Base-by-base conservation (phyloP, 805 yeast genomes). In the Kodamaea leandrae region DNA sequence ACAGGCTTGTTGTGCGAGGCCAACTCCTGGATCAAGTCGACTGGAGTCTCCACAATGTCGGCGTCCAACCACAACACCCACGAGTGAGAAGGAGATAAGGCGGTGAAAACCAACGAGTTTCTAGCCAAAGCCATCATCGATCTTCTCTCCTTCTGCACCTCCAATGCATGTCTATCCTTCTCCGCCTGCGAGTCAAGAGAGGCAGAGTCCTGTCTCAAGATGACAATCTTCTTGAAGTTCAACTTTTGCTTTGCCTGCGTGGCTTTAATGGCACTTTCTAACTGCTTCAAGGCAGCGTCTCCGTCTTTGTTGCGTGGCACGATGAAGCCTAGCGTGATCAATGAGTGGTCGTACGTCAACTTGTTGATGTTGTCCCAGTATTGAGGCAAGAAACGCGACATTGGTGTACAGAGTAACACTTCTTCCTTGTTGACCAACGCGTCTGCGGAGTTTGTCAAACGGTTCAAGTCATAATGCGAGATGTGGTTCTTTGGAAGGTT, bases 11-110 rank as follows among this genome's bases (percentile, higher is more conserved):
- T 79, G 63, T 89, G 96, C 8, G 73, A 57, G 13, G 91, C 81
- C 75, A 93, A 66, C 58, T 91, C 98, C 67, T 93, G 95, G 47
- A 93, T 77, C 53, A 93, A 66, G 13, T 85, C 78, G 10, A 76
- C 64, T 13, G 96, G 96, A 4, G 96, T 78, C 64, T 93, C 99
- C 24, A 90, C 76, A 32, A 93, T 83, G 64, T 93, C 99, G 2
- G 96, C 83, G 63, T 93, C 99, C 51, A 93, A 70, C 99, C 99
- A 93, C 38, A 93, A 68, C 14, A 91, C 85, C 99, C 99, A 93
- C 16, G 95, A 80, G 2, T 95, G 89, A 51, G 84, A 78, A 15
- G 97, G 95, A 3, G 89, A 85, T 35, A 93, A 68, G 1, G 97
- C 80, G 7, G 97, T 85, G 66, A 89, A 88, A 36, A 93, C 72